phyloP scores from a whole-genome alignment of 441 rosid species.

The Croton setiger region DNA sequence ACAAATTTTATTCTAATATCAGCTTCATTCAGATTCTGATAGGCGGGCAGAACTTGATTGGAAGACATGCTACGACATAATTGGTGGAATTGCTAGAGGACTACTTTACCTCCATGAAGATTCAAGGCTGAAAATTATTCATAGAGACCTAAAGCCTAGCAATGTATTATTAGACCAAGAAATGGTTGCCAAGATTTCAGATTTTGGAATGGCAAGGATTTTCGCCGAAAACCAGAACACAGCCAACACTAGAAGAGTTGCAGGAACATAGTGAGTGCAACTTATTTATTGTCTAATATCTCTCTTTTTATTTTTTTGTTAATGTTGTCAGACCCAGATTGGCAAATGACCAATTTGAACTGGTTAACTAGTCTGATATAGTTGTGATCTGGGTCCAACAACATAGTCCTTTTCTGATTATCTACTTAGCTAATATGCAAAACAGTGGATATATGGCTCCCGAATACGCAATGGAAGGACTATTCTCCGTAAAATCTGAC shows the following conservation, averaged over 20 bases:
- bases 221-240: slow-evolving; percentile 27
- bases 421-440: neutral
- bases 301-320: neutral
- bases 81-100: slow-evolving; percentile 38
- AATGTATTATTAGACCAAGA: slow-evolving; percentile 32
- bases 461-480: slow-evolving; percentile 37
- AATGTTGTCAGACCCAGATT: no score
- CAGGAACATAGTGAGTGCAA: slow-evolving; percentile 31
- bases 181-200: slow-evolving; percentile 41
- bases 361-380: no score
- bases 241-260: slow-evolving; percentile 29
- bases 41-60: slow-evolving; percentile 26
- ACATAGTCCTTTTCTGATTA: no score
- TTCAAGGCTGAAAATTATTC: slow-evolving; percentile 35
- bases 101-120: slow-evolving; percentile 38
- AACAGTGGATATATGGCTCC: slow-evolving; percentile 40
- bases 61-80: slow-evolving; percentile 21
- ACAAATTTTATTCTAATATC: neutral
- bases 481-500: slow-evolving; percentile 41
- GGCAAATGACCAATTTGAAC: no score
- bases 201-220: slow-evolving; percentile 40
- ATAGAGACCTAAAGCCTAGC: slow-evolving; percentile 36
- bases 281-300: neutral
- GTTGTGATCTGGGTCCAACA: no score
- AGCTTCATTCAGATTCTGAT: slow-evolving; percentile 26